Evolutionary conservation across 306 rosid species (phyloP).

Genomic region (Spatholobus suberectus): DNA sequence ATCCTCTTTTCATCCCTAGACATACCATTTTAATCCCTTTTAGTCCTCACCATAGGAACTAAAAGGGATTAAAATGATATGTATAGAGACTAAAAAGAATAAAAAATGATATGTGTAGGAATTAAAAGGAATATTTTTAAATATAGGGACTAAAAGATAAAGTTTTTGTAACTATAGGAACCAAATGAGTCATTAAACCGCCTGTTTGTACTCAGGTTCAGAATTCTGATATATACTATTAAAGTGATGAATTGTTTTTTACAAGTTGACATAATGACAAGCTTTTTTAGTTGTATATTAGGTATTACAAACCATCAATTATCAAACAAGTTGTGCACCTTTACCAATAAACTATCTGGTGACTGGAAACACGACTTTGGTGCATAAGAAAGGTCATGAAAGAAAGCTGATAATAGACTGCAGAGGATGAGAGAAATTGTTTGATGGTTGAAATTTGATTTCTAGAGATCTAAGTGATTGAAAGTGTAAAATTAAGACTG

Average conservation of each 20-base stretch:
- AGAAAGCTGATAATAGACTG: not conserved
- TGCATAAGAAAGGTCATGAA: not conserved
- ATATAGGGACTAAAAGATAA: no score
- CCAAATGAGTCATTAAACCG: no score
- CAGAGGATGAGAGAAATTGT: constrained; percentile 3
- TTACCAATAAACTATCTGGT: constrained; percentile 7
- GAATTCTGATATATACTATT: constrained; percentile 23
- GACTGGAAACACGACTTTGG: constrained; percentile 11
- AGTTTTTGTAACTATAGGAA: no score
- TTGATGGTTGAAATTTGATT: constrained; percentile 33
- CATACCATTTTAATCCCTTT: not conserved
- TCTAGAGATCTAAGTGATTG: constrained; percentile 6
- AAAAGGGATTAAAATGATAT: no score
- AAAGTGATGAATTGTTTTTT: not conserved
- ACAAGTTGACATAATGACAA: not conserved
- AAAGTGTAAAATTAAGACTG: not conserved
- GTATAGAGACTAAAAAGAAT: no score
- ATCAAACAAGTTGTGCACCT: not conserved
- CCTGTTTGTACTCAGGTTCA: not conserved
- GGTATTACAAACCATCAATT: not conserved
- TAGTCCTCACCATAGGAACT: no score
- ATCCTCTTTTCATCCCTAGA: no score
- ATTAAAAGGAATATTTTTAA: no score
- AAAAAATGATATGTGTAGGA: no score
- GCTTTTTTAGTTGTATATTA: not conserved